Evolutionary conservation across 495 filamentous ascomycete species (phyloP).

Genomic region (Penicillium longicatenatum): DNA sequence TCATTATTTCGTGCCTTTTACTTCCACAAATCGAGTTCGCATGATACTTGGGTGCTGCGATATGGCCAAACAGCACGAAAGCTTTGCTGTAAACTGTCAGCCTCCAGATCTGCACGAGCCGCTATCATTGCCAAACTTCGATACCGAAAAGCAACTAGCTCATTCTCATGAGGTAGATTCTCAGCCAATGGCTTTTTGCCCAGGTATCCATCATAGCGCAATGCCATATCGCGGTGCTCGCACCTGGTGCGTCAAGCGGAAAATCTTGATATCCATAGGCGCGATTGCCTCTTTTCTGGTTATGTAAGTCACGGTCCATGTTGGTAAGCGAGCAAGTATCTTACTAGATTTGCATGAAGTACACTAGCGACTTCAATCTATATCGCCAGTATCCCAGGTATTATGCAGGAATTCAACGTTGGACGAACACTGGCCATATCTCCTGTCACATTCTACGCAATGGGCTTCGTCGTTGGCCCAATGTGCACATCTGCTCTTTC

Average conservation of each 20-base stretch:
- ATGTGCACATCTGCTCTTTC: slow-evolving; percentile 16
- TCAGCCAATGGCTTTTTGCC: too few species aligned
- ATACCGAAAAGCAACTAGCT: too few species aligned
- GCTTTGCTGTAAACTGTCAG: too few species aligned
- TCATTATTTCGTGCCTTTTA: too few species aligned
- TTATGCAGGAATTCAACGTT: slow-evolving; percentile 13
- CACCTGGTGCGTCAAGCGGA: not conserved
- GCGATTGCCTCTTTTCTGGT: slow-evolving; percentile 10
- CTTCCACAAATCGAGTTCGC: too few species aligned
- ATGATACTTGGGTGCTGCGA: too few species aligned
- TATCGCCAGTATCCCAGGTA: slow-evolving; percentile 15
- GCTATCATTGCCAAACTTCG: too few species aligned
- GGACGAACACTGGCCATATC: slow-evolving; percentile 7
- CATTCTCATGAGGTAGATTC: too few species aligned
- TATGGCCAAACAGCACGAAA: too few species aligned
- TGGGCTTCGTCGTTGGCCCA: slow-evolving; percentile 13
- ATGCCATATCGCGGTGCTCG: slow-evolving; percentile 2
- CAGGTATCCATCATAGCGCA: too few species aligned
- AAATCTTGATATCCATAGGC: slow-evolving; percentile 2
- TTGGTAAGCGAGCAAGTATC: not conserved
- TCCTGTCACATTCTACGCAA: slow-evolving; percentile 11
- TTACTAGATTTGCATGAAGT: not conserved
- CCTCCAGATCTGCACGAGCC: too few species aligned
- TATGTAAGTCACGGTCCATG: not conserved
- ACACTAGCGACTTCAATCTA: slow-evolving; percentile 15